Base-by-base conservation (phyloP, 192 early-diverging fungal genomes). In the Coemansia sp. region DNA sequence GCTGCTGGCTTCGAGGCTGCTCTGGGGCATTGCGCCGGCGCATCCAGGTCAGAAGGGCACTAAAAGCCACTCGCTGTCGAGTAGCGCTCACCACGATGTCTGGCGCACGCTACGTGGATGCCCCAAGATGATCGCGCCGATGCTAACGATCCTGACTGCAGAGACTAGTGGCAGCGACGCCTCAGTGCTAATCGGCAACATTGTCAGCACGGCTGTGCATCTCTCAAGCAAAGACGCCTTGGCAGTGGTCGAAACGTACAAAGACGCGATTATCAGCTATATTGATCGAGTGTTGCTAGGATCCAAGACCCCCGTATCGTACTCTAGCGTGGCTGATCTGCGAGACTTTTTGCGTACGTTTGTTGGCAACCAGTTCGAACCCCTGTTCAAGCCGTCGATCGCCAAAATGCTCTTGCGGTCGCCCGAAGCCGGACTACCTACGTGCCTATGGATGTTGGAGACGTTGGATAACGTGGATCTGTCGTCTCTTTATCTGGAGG, bases 361-460 rank as follows among this genome's bases (percentile, higher is more conserved):
- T 44, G 76, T 94, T 3, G 74, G 83, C 29, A 76, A 70, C 4
- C 68, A 80, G 39, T 90, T 93, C 47, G 80, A 84, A 24, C 39
- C 53, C 5, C 82, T 89, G 53, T 86, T 94, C 55, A 62, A 86
- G 15, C 78, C 89, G 22, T 78, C 85, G 39, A 80, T 92, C n/a
- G 86, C 92, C 41, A 87, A 89, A 45, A 85, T 94, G 74, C 84
- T 94, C 61, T 78, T 97, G 52, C 88, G 95, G 45, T 91, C 95
- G 11, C 95, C 95, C 15, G 95, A 95, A 64, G 84, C 89, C 53
- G 87, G 90, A 35, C 82, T 94, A 45, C 67, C 22, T 82, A 91
- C 63, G 84, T 90, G 79, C 6, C 71, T 85, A 18, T 74, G 69
- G 43, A 67, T 97, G 41, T 89, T 91, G 67, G 69, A 84, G 68